phyloP scores from a whole-genome alignment of 257 asterid species.

The Eustoma russellianum region DNA sequence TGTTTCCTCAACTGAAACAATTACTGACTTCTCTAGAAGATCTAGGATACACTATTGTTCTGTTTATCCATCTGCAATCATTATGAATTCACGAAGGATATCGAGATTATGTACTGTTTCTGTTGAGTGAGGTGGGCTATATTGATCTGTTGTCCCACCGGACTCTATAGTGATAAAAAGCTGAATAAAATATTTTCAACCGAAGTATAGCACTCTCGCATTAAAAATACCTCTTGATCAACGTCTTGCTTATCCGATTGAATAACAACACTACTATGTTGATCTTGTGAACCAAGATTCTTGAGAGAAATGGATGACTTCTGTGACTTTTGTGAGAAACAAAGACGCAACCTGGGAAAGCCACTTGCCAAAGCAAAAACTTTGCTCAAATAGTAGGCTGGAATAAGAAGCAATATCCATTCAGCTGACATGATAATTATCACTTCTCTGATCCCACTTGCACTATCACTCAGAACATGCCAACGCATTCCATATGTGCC shows the following conservation, averaged over 20 bases:
- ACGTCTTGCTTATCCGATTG: conserved; percentile 27
- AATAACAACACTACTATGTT: conserved; percentile 13
- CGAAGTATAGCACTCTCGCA: not conserved
- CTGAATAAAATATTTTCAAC: no score
- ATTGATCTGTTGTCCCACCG: no score
- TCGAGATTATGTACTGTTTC: no score
- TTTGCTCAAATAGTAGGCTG: conserved; percentile 17
- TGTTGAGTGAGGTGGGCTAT: no score
- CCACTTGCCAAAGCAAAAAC: conserved; percentile 14
- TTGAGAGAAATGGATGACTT: conserved; percentile 10
- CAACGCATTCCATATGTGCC: conserved; percentile 33
- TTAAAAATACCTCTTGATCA: conserved; percentile 23
- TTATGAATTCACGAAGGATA: no score
- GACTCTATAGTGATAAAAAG: no score
- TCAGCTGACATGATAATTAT: conserved; percentile 26
- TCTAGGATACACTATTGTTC: no score
- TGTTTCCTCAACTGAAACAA: no score
- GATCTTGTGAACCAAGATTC: conserved; percentile 5
- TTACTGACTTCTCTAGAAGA: no score
- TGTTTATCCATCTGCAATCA: no score
- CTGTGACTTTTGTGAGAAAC: conserved; percentile 13
- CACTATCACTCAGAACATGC: conserved; percentile 21
- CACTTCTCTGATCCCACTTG: conserved; percentile 29
- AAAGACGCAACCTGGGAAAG: conserved; percentile 7
- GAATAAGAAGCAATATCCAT: conserved; percentile 26